Evolutionary conservation across 1,139 yeast genomes (phyloP), one percentile per base, ranked within the genome.

Genomic region (Lodderomyces theae): DNA sequence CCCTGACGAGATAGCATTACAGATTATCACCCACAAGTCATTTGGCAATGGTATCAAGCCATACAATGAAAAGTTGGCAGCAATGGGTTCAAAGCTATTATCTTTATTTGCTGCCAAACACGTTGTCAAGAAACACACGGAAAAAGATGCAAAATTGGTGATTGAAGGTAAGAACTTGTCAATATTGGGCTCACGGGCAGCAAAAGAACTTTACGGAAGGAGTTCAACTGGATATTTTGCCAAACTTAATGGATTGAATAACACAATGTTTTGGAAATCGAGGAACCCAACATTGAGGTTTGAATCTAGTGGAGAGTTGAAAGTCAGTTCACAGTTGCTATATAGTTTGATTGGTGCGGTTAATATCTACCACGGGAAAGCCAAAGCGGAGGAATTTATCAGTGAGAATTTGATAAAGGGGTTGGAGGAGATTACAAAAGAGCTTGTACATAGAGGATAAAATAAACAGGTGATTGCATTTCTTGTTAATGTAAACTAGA

Each of bases 21-120:
- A 90, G 64, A 80, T 86, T 26, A 67, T 89, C 54, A 89, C 97
- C 10, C 97, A 90, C 65, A 90, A 90, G 65, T 86, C 96, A 32
- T 90, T 89, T 71, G 95, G 95, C 7, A 94, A 87, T 63, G 97
- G 96, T 12, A 72, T 78, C 47, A 81, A 82, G 54, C 96, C 97
- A 15, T 87, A 84, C 63, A 90, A 90, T 63, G 96, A 88, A 58
- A 86, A 85, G 60, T 70, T 90, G 53, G 74, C 87, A 19, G 76
- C 83, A 39, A 67, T 87, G 63, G 97, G 97, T n/a, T 65, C 78
- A 31, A 86, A 85, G 58, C 69, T 85, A 52, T 65, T 87, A 50
- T 80, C 83, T 53, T 67, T 82, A 45, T 74, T 69, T 51, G 69
- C 82, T 29, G 73, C 81, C 34, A 74, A 80, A 49, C 65, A 66